Percentiles rank a stretch among this genome's conserved stretches.
Conservation (phyloP, 148 eudicot species). For the Cornus florida region DNA sequence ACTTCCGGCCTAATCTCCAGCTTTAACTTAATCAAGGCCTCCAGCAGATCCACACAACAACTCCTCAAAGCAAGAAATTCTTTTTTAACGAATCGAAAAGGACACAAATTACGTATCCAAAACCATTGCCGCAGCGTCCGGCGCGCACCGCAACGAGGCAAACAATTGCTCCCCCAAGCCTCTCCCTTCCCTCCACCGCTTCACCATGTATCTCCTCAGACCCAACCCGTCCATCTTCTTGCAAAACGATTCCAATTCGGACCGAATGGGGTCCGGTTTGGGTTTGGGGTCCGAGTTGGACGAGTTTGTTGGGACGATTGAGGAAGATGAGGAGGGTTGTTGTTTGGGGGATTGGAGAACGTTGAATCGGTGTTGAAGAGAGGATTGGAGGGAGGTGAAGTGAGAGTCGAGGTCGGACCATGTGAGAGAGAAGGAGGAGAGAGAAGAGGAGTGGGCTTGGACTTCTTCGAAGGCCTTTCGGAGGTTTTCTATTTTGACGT, state of each 20-base stretch:
- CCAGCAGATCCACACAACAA: constrained; percentile 29
- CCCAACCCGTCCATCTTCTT: constrained; percentile 42
- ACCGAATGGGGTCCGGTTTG: constrained; percentile 21
- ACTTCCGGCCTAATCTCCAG: constrained; percentile 21
- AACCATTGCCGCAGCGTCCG: constrained; percentile 37
- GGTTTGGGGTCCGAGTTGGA: neutral
- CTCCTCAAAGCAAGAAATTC: no score
- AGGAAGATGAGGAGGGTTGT: neutral
- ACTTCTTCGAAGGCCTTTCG: constrained; percentile 45
- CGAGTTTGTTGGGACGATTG: neutral
- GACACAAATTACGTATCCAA: constrained; percentile 26
- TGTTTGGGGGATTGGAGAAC: constrained; percentile 25
- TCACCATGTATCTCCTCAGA: constrained; percentile 27
- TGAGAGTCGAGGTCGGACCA: constrained; percentile 52
- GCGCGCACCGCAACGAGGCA: constrained; percentile 24
- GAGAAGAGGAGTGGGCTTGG: constrained; percentile 36
- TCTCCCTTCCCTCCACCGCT: constrained; percentile 26
- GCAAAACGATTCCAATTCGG: constrained; percentile 31
- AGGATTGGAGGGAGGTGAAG: constrained; percentile 37
- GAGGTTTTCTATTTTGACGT: constrained; percentile 36
- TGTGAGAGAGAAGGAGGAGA: constrained; percentile 34
- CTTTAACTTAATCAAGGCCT: constrained; percentile 33
- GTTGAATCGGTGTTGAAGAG: constrained; percentile 24
- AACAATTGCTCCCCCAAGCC: constrained; percentile 24
- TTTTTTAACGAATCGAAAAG: no score